Conservation (phyloP, 352 stramenopile genomes). For the Phytophthora quininea region DNA sequence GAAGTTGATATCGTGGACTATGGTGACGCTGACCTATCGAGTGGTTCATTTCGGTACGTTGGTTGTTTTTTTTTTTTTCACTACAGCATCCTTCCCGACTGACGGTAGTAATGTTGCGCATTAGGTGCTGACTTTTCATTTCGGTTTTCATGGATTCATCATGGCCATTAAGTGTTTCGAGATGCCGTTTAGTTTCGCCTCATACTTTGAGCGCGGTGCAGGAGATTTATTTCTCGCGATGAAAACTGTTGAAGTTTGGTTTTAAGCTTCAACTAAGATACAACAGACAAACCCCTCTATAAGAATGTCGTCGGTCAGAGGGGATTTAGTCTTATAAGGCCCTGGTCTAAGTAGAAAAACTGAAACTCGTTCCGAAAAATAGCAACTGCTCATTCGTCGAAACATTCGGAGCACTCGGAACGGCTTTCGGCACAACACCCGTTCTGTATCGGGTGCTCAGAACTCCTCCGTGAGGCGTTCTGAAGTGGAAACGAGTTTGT, state of each 20-base stretch:
- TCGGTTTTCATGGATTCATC: neutral
- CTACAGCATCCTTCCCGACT: too few relatives aligned
- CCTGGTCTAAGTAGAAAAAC: too few relatives aligned
- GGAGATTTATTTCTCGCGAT: too few relatives aligned
- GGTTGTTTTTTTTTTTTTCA: neutral
- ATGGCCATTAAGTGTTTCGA: neutral
- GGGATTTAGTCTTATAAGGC: too few relatives aligned
- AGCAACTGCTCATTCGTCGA: neutral
- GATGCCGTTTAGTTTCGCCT: neutral
- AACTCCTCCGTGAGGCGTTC: conserved; percentile 3
- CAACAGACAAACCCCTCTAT: too few relatives aligned
- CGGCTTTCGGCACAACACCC: neutral
- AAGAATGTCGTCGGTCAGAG: too few relatives aligned
- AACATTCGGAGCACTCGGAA: neutral
- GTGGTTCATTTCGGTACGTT: conserved; percentile 9
- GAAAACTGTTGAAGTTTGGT: too few relatives aligned
- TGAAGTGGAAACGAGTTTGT: conserved; percentile 12
- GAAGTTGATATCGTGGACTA: conserved; percentile 14
- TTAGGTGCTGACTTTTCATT: conserved; percentile 8
- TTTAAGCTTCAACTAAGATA: too few relatives aligned
- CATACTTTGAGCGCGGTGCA: neutral
- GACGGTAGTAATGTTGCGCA: too few relatives aligned
- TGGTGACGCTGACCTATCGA: neutral
- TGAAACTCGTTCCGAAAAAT: conserved; percentile 1
- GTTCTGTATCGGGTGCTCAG: too few relatives aligned